A percentile compares a stretch with the other conserved stretches of the same genome.
Evolutionary conservation across 2,329 filamentous ascomycete genomes (phyloP).

Genomic region (Fusarium lyarnte): DNA sequence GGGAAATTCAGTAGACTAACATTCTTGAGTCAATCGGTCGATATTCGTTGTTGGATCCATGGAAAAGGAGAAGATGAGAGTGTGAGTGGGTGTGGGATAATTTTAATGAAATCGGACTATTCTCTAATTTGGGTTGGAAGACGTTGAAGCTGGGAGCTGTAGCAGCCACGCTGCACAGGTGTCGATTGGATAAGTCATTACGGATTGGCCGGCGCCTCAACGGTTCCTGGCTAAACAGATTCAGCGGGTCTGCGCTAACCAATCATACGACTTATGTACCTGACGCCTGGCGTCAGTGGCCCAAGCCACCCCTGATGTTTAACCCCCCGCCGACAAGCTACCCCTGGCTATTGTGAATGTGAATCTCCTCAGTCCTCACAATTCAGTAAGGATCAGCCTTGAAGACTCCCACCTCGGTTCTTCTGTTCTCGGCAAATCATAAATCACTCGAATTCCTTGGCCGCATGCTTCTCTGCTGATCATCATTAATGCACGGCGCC

Average conservation of each 20-base stretch:
- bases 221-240: slow-evolving; percentile 44
- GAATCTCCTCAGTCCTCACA: slow-evolving; percentile 21
- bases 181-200: slow-evolving; percentile 5
- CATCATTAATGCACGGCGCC: slow-evolving; percentile 36
- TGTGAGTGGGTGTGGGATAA: slow-evolving; percentile 23
- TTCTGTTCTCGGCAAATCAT: slow-evolving; percentile 10
- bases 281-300: slow-evolving; percentile 34
- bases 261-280: slow-evolving; percentile 39
- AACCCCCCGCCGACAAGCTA: background rate
- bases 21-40: background rate
- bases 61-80: slow-evolving; percentile 19
- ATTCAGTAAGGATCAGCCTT: slow-evolving; percentile 4
- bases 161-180: slow-evolving; percentile 6
- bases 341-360: slow-evolving; percentile 14
- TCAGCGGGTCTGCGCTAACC: slow-evolving; percentile 13
- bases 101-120: slow-evolving; percentile 25
- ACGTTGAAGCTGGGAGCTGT: slow-evolving; percentile 23
- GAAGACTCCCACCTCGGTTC: slow-evolving; percentile 1
- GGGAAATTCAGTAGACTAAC: background rate
- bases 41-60: background rate
- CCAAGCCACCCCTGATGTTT: slow-evolving; percentile 18
- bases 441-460: slow-evolving; percentile 22
- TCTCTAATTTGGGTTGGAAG: slow-evolving; percentile 1
- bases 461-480: slow-evolving; percentile 36
- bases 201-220: slow-evolving; percentile 26